Conservation (phyloP, 2,329 filamentous ascomycete genomes). For the Colletotrichum graminicola region DNA sequence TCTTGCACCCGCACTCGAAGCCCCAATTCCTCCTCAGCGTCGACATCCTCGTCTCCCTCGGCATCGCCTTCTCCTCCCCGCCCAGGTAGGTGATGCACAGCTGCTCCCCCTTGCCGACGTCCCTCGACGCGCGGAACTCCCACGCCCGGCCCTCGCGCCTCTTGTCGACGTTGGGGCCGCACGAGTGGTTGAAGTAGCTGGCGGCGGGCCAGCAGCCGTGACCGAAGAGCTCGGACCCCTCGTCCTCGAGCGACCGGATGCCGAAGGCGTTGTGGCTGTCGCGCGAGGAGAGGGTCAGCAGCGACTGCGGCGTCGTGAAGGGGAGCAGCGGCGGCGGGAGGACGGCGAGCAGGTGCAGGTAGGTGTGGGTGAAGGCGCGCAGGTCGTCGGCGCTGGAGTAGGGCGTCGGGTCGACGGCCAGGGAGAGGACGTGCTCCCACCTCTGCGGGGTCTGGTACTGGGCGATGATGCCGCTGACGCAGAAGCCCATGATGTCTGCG, state of each 20-base stretch:
- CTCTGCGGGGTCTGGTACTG: constrained; percentile 5
- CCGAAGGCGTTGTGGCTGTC: constrained; percentile 38
- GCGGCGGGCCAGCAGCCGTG: constrained; percentile 37
- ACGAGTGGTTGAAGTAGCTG: constrained; percentile 40
- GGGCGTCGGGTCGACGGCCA: constrained; percentile 30
- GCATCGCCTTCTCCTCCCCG: constrained; percentile 24
- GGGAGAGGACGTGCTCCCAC: constrained; percentile 33
- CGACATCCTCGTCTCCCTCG: constrained; percentile 21
- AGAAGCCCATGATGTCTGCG: constrained; percentile 31
- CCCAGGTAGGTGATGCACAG: constrained; percentile 37
- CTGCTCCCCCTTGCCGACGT: constrained; percentile 19
- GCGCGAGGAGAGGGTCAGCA: constrained; percentile 27
- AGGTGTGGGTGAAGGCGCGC: constrained; percentile 21
- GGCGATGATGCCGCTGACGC: constrained; percentile 30
- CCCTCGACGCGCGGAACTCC: constrained; percentile 27
- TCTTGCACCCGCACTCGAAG: constrained; percentile 34
- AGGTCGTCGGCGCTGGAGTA: constrained; percentile 29
- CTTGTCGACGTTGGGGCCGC: constrained; percentile 29
- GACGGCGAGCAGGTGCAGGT: constrained; percentile 37
- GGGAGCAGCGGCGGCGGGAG: constrained; percentile 19
- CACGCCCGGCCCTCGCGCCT: constrained; percentile 30
- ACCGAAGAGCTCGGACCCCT: constrained; percentile 39
- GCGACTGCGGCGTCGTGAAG: constrained; percentile 26
- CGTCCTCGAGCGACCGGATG: constrained; percentile 37
- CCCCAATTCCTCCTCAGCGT: constrained; percentile 36